A percentile compares a stretch with the other conserved stretches of the same genome.
These are phyloP conservation scores for Heritiera littoralis DNA, from an alignment of 345 rosid genomes.

Conservation along the genomic window DNA sequence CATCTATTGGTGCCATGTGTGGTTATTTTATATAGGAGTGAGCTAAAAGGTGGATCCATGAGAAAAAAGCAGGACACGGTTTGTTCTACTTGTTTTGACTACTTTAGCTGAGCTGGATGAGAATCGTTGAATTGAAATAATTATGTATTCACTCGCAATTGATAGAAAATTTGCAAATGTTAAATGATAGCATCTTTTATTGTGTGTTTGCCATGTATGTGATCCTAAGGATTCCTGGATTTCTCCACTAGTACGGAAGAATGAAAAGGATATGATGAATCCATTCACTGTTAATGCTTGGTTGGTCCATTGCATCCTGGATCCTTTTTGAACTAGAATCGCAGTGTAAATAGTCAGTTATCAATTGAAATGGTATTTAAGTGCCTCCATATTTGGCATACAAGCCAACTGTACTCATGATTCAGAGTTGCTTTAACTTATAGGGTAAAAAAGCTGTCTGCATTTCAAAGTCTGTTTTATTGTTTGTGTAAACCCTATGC, in stretches of 20 bases:
- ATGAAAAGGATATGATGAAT: not conserved
- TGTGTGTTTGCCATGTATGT: not conserved
- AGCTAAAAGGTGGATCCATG: not conserved
- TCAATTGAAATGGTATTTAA: constrained; percentile 12
- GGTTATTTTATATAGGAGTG: not conserved
- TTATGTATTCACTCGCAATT: not conserved
- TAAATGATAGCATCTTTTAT: not conserved
- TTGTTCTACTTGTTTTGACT: not conserved
- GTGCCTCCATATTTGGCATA: constrained; percentile 16
- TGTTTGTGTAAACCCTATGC: not conserved
- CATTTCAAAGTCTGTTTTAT: not conserved
- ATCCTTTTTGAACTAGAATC: constrained; percentile 9
- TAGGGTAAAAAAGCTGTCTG: constrained; percentile 6
- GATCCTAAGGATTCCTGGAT: not conserved
- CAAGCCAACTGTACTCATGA: constrained; percentile 11
- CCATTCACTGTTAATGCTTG: not conserved
- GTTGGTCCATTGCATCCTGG: constrained; percentile 12
- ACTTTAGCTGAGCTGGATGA: not conserved
- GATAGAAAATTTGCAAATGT: not conserved
- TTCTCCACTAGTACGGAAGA: not conserved
- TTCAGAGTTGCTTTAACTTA: constrained; percentile 15
- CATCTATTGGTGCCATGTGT: not conserved
- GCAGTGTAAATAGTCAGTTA: constrained; percentile 5
- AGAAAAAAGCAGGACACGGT: not conserved
- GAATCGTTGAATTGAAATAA: not conserved